Evolutionary conservation across 345 rosid genomes (phyloP).

Genomic region (Melaleuca alternifolia): DNA sequence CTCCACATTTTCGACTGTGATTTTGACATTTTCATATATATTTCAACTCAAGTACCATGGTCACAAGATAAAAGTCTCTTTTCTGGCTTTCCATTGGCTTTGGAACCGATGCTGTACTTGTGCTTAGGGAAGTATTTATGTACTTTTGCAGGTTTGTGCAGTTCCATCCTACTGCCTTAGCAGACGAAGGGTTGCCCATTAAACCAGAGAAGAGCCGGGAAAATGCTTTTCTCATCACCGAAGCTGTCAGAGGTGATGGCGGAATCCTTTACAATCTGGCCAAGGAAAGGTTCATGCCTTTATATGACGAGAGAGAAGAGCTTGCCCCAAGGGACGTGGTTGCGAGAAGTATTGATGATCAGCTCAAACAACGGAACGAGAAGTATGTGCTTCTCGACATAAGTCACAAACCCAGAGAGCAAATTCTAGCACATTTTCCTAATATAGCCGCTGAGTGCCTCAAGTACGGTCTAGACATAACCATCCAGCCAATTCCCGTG

Average conservation of each 20-base stretch:
- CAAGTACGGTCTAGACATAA: conserved; percentile 64
- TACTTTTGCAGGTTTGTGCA: conserved; percentile 66
- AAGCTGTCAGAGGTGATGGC: conserved; percentile 92
- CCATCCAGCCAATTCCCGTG: conserved; percentile 67
- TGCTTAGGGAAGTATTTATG: background rate
- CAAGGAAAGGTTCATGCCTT: conserved; percentile 85
- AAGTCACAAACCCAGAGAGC: conserved; percentile 74
- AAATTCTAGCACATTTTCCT: conserved; percentile 87
- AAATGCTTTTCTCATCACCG: conserved; percentile 86
- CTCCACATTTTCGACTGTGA: background rate
- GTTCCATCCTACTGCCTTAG: conserved; percentile 97
- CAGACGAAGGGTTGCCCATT: conserved; percentile 89
- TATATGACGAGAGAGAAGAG: conserved; percentile 85
- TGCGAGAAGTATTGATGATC: conserved; percentile 94
- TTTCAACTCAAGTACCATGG: background rate
- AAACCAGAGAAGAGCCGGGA: conserved; percentile 53
- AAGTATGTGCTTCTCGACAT: conserved; percentile 84
- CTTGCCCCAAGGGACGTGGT: conserved; percentile 97
- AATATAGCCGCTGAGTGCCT: conserved; percentile 90
- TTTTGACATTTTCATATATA: background rate
- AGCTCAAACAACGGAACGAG: conserved; percentile 66
- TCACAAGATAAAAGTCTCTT: background rate
- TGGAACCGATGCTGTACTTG: background rate
- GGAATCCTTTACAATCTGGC: conserved; percentile 76
- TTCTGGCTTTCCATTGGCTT: background rate